phyloP scores from a whole-genome alignment of 352 stramenopile species.

The Globisporangium irregulare region DNA sequence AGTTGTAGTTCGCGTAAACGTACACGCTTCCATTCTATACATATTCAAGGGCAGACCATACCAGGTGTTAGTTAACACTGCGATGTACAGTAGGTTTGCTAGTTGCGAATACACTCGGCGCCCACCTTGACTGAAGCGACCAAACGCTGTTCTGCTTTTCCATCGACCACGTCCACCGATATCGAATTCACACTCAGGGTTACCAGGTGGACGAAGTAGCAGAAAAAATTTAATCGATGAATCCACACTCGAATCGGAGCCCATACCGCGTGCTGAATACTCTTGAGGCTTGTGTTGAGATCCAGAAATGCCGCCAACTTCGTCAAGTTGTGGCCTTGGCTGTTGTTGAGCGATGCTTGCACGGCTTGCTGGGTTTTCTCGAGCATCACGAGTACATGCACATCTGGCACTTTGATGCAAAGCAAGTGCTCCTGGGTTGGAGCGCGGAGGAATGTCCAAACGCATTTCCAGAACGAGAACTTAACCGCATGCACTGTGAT shows the following conservation, averaged over 20 bases:
- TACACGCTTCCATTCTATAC: conserved; percentile 30
- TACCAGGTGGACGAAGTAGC: conserved; percentile 33
- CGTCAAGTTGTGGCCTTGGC: not conserved
- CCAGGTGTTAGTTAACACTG: conserved; percentile 1
- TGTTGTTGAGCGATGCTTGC: not conserved
- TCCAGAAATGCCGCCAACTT: conserved; percentile 19
- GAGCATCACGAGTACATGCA: conserved; percentile 35
- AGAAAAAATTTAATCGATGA: conserved; percentile 34
- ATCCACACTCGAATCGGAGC: conserved; percentile 30
- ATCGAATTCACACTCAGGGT: conserved; percentile 29
- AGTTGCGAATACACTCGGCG: not conserved
- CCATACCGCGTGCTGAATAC: conserved; percentile 41
- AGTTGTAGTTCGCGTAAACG: conserved; percentile 21
- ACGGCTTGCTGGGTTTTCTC: not conserved
- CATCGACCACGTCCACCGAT: conserved; percentile 31
- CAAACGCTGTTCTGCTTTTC: conserved; percentile 6
- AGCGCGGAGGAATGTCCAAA: conserved; percentile 49
- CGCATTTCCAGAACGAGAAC: conserved; percentile 52
- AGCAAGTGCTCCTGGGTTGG: conserved; percentile 43
- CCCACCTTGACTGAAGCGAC: conserved; percentile 16
- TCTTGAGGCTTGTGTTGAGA: conserved; percentile 25
- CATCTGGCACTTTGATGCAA: conserved; percentile 31
- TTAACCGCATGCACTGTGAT: conserved; percentile 33
- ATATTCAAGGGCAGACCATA: not conserved
- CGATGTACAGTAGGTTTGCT: conserved; percentile 1